Conservation (phyloP, 805 yeast species). For the Saccharomycopsis fibuligera region DNA sequence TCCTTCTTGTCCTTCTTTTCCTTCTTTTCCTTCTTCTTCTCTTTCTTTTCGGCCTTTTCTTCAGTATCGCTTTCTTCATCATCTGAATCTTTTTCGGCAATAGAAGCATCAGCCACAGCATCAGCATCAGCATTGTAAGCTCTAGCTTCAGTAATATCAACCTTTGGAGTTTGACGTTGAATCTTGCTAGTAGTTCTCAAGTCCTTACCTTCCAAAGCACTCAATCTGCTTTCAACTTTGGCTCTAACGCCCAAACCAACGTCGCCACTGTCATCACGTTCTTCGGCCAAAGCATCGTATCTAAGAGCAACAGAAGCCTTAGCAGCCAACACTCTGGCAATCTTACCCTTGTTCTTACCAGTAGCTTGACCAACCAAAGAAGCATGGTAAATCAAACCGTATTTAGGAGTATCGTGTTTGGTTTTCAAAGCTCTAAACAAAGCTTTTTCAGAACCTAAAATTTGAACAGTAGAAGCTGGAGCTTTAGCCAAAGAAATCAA, state of each 20-base stretch:
- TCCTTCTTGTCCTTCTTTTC: conserved; percentile 28
- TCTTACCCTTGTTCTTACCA: conserved; percentile 97
- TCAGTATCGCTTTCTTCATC: conserved; percentile 35
- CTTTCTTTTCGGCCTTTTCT: conserved; percentile 27
- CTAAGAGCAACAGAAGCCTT: conserved; percentile 96
- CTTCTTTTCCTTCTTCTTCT: conserved; percentile 28
- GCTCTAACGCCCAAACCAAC: conserved; percentile 87
- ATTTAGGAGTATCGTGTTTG: conserved; percentile 94
- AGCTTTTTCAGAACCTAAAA: conserved; percentile 96
- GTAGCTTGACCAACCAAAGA: conserved; percentile 91
- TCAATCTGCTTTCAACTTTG: conserved; percentile 89
- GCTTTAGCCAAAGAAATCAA: conserved; percentile 92
- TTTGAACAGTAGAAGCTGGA: conserved; percentile 97
- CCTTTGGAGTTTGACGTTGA: conserved; percentile 76
- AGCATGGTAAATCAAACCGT: conserved; percentile 92
- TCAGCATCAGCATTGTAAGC: conserved; percentile 97
- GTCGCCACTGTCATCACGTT: conserved; percentile 92
- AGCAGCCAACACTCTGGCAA: conserved; percentile 97
- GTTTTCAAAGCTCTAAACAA: conserved; percentile 93
- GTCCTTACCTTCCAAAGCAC: conserved; percentile 95
- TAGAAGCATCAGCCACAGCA: conserved; percentile 41
- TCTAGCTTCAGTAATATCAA: conserved; percentile 75
- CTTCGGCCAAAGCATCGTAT: conserved; percentile 95
- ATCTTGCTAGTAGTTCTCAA: conserved; percentile 83
- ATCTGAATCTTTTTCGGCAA: conserved; percentile 30